phyloP scores from a whole-genome alignment of 2,329 filamentous ascomycete species.

The Arthrobotrys sphaeroides region DNA sequence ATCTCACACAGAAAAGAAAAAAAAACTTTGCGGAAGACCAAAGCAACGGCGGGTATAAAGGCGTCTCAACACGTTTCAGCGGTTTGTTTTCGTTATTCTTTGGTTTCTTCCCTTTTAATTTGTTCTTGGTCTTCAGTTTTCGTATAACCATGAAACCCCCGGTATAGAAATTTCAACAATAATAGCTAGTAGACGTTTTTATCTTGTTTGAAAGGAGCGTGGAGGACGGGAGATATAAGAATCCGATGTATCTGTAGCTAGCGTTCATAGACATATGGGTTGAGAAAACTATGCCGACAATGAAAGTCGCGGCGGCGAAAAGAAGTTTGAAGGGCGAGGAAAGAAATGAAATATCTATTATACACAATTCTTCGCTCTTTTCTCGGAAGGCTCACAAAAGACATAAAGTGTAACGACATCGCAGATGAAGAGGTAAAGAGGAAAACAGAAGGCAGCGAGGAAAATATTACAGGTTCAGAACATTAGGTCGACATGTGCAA shows the following conservation, averaged over 20 bases:
- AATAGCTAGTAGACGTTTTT: background rate
- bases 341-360: slow-evolving; percentile 23
- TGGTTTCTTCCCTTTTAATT: background rate
- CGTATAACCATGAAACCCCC: background rate
- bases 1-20: background rate
- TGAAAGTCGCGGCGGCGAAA: background rate
- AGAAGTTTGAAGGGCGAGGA: background rate
- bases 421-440: background rate
- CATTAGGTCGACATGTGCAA: slow-evolving; percentile 1
- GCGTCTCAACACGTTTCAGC: slow-evolving; percentile 54
- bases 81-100: slow-evolving; percentile 1
- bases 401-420: background rate
- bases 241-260: background rate
- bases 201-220: background rate
- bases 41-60: slow-evolving; percentile 34
- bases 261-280: background rate
- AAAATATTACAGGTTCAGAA: slow-evolving; percentile 5
- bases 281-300: background rate
- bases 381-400: slow-evolving; percentile 5
- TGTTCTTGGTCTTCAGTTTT: background rate
- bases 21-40: slow-evolving; percentile 11
- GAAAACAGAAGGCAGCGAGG: background rate
- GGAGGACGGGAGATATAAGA: background rate
- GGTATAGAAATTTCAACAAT: slow-evolving; percentile 23
- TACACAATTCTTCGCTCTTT: slow-evolving; percentile 20